Evolutionary conservation across 371 early-diverging fungal species (phyloP), one percentile per base, ranked within the genome.

Genomic region (Chytridium lagenaria): DNA sequence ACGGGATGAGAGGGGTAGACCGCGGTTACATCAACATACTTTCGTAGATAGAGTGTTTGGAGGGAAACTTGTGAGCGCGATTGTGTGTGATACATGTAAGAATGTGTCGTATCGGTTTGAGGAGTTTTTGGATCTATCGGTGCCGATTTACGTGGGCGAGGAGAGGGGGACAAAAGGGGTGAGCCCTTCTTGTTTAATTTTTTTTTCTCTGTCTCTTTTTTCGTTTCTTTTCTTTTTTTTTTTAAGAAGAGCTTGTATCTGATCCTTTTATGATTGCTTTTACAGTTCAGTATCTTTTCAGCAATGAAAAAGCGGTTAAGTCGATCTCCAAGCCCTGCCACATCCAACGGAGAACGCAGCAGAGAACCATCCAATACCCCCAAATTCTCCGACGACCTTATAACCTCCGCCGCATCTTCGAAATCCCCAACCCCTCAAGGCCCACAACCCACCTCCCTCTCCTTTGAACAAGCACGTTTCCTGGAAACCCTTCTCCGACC

Each of bases 31-130:
- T 55, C 79, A 66, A 79, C 81, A 64, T 31, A 87, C 90, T 15
- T 89, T 89, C 75, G 87, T 90, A 33, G 89, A 89, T 59, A 80
- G 80, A 39, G 81, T 87, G 38, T 92, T 92, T 83, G 86, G 88
- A 30, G 89, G 87, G 33, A 86, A 85, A 72, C 77, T 90, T 64
- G 87, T 84, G 44, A 86, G 86, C 51, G 78, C 84, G 37, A 84
- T 90, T 52, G 83, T 90, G 15, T 90, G 90, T 59, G 87, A 86
- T 37, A 59, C 79, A 0, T 90, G 90, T 77, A 85, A 87, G 71
- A 75, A 83, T 68, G 87, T 89, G 12, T 82, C 84, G 1, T 84
- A 79, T 61, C 77, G 83, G 31, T 85, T 81, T 59, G 88, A 88
- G 69, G 83, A 87, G 22, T 86, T 81, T 75, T 70, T 87, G 64